Base-by-base conservation (phyloP, 2,329 filamentous ascomycete species). In the Atkinsonella texensis region DNA sequence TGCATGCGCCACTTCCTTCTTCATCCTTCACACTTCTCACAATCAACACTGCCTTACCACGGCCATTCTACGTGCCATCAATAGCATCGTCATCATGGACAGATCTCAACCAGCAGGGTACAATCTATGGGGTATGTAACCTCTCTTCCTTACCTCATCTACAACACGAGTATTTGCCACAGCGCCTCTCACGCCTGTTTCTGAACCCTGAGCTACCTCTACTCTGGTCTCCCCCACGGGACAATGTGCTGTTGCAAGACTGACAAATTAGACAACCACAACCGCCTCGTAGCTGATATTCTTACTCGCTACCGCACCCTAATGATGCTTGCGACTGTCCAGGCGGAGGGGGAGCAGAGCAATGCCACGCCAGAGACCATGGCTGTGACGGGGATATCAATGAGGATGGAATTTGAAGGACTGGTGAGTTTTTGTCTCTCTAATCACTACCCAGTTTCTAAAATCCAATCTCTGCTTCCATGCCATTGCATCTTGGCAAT, bases 361-460 rank as follows among this genome's bases (percentile, higher is more conserved):
- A 68, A 65, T 51, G 65, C 66, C 53, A 69, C 68, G 51, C 69
- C 70, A 0, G 66, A 71, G 49, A 63, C 67, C 54, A 68, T 71
- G 52, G 68, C 70, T 48, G 70, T 72, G 32, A 64, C 67, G 4
- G 67, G 69, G 43, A 67, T 73, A 32, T 68, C 69, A 39, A 71
- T 72, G 63, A 69, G 70, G 60, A 68, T 70, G 58, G 70, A 73
- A 49, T 73, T 73, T 48, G 70, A 73, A 51, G 68, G 68, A 3
- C 58, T 73, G 15, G 70, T 72, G 53, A 31, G 61, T 52, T 39
- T 0, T 20, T 18, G 11, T 17, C 33, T 33, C 13, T 39, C 12
- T 6, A 35, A 18, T 8, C 17, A 3, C 31, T 17, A 13, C 42
- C 31, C 7, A 11, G 20, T 17, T 13, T 7, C 12, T 43, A n/a